phyloP scores from a whole-genome alignment of 202 grass and related monocot genomes.

The Musa balbisiana region DNA sequence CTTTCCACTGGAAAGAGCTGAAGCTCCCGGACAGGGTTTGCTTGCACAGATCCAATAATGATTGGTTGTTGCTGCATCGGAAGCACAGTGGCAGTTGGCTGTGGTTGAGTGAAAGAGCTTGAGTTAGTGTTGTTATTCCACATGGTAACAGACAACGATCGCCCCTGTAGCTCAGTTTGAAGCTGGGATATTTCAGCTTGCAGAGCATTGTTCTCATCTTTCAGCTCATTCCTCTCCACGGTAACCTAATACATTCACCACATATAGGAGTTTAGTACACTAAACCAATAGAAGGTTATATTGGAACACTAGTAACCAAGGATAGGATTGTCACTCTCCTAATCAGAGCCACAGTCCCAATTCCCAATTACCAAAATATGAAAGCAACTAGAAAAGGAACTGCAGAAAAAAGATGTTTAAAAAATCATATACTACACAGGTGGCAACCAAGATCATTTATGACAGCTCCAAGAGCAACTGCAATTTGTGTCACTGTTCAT shows the following conservation, averaged over 20 bases:
- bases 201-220: slow-evolving; percentile 53
- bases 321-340: neutral
- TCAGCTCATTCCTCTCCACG: slow-evolving; percentile 51
- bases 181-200: slow-evolving; percentile 40
- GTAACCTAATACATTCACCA: slow-evolving; percentile 28
- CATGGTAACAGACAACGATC: slow-evolving; percentile 19
- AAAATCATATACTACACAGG: neutral
- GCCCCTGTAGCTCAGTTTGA: slow-evolving; percentile 37
- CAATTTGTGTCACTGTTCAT: neutral
- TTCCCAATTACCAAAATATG: neutral
- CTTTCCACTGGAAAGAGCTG: slow-evolving; percentile 50
- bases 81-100: neutral
- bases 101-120: neutral
- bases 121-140: slow-evolving; percentile 12
- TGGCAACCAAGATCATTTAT: neutral
- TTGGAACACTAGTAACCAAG: neutral
- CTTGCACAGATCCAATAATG: slow-evolving; percentile 15
- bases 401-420: neutral
- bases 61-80: slow-evolving; percentile 27
- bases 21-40: slow-evolving; percentile 34
- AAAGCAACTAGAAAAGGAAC: neutral
- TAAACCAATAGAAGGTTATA: neutral
- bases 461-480: neutral
- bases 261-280: neutral
- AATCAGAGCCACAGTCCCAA: neutral